These are phyloP conservation scores for Leccinellum luteum DNA, from an alignment of 768 basidiomycete species.

Conservation along the genomic window DNA sequence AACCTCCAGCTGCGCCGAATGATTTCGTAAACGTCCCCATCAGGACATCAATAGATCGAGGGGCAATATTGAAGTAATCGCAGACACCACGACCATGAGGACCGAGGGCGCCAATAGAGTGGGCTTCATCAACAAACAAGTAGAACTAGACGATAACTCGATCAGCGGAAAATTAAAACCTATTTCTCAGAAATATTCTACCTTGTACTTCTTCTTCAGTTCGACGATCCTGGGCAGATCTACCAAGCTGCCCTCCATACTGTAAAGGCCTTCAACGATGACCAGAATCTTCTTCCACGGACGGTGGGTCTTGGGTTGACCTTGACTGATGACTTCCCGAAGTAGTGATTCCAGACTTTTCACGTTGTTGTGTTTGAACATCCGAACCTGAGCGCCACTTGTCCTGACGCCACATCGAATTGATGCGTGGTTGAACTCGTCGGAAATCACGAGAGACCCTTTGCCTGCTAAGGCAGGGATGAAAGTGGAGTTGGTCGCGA, in stretches of 20 bases:
- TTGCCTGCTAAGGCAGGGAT: constrained; percentile 90
- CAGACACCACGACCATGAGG: constrained; percentile 92
- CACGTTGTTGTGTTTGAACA: constrained; percentile 99
- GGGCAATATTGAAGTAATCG: constrained; percentile 89
- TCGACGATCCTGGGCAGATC: constrained; percentile 81
- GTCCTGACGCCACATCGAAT: constrained; percentile 91
- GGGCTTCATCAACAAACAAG: constrained; percentile 94
- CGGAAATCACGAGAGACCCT: constrained; percentile 93
- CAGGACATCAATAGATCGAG: constrained; percentile 80
- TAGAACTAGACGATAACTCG: constrained; percentile 71
- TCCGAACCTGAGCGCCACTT: constrained; percentile 83
- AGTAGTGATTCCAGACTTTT: constrained; percentile 72
- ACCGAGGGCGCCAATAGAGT: constrained; percentile 94
- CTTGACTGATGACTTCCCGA: constrained; percentile 91
- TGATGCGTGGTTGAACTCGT: constrained; percentile 94
- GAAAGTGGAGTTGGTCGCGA: constrained; percentile 90
- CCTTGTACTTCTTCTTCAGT: constrained; percentile 95
- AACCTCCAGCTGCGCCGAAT: constrained; percentile 92
- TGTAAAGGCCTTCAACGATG: constrained; percentile 93
- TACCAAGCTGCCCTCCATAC: constrained; percentile 96
- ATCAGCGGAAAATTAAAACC: neutral
- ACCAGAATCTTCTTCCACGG: constrained; percentile 99
- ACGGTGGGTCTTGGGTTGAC: constrained; percentile 95
- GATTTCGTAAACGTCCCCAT: constrained; percentile 99
- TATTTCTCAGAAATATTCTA: constrained; percentile 31